phyloP scores from a whole-genome alignment of 1,284 basidiomycete genomes.

The Xerocomus amazonicus region DNA sequence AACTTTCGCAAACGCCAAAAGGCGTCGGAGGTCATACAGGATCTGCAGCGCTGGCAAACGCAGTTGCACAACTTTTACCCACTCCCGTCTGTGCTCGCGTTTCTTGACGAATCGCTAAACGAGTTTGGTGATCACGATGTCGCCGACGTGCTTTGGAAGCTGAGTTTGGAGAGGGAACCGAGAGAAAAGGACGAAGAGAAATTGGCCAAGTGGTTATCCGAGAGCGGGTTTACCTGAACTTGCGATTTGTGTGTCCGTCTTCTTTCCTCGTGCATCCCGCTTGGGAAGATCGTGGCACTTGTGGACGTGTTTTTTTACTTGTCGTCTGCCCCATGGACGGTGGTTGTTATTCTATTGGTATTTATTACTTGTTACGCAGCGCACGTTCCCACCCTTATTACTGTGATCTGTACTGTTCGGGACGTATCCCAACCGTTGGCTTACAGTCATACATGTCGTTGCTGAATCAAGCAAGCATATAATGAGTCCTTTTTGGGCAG shows the following conservation, averaged over 20 bases:
- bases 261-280: background rate
- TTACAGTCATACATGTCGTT: no score
- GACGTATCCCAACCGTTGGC: no score
- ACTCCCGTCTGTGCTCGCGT: conserved; percentile 56
- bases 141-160: conserved; percentile 57
- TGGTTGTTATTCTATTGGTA: conserved; percentile 14
- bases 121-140: conserved; percentile 43
- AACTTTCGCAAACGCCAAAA: conserved; percentile 80
- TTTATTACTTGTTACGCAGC: conserved; percentile 19
- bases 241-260: background rate
- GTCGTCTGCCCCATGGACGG: background rate
- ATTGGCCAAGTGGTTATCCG: conserved; percentile 59
- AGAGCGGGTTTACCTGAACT: conserved; percentile 53
- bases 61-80: conserved; percentile 69
- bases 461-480: no score
- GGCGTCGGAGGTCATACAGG: conserved; percentile 73
- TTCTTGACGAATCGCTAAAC: conserved; percentile 54
- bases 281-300: conserved; percentile 5
- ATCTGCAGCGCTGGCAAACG: conserved; percentile 77
- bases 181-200: conserved; percentile 71
- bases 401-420: no score
- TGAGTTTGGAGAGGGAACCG: conserved; percentile 69
- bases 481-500: no score
- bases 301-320: background rate
- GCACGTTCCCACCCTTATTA: no score